Percentiles rank a stretch among this genome's conserved stretches.
phyloP scores from a whole-genome alignment of 1,284 basidiomycete species.

The Apiotrichum porosum region DNA sequence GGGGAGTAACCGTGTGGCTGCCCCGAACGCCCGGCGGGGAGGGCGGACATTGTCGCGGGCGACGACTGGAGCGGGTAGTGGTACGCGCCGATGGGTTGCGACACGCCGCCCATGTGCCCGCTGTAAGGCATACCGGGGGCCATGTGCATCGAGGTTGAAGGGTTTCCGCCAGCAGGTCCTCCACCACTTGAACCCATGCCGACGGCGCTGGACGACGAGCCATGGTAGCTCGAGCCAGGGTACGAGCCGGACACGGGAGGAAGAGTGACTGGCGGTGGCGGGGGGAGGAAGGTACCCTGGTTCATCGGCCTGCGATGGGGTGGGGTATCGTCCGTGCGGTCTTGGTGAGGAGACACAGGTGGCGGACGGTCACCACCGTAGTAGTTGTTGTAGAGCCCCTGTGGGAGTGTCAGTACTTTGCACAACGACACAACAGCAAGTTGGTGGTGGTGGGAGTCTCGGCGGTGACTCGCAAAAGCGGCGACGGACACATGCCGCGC shows the following conservation, averaged over 20 bases:
- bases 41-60: constrained; percentile 16
- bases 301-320: constrained; percentile 17
- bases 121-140: constrained; percentile 17
- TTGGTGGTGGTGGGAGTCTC: background rate
- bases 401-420: constrained; percentile 4
- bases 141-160: constrained; percentile 16
- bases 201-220: constrained; percentile 5
- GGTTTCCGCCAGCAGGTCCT: background rate
- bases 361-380: constrained; percentile 19
- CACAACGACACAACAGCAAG: too few relatives aligned
- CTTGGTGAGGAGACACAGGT: constrained; percentile 13
- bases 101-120: constrained; percentile 6
- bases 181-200: background rate
- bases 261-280: constrained; percentile 18
- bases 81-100: constrained; percentile 11
- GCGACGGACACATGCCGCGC: too few relatives aligned
- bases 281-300: constrained; percentile 22
- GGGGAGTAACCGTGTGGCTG: constrained; percentile 17
- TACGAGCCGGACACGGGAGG: constrained; percentile 19
- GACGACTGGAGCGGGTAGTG: constrained; percentile 14
- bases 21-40: constrained; percentile 2
- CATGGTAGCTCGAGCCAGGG: constrained; percentile 10
- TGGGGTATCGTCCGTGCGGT: constrained; percentile 10
- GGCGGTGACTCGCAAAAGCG: too few relatives aligned
- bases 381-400: constrained; percentile 25